Evolutionary conservation across 139 green algal genomes (phyloP).

Genomic region (Haematococcus lacustris): DNA sequence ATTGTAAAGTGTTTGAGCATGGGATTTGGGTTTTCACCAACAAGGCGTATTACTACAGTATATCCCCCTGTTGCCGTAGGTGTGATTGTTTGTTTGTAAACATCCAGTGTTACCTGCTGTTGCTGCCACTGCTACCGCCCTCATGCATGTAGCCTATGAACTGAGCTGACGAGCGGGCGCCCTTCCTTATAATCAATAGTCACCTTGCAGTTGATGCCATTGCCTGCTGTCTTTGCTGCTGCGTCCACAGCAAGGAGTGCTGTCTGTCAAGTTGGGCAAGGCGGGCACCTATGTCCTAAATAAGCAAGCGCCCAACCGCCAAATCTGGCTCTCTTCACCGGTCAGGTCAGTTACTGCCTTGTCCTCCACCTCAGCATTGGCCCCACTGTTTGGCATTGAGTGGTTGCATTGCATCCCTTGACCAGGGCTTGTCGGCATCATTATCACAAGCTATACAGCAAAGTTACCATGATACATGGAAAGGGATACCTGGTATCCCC

Average conservation of each 20-base stretch:
- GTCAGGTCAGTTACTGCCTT: constrained; percentile 49
- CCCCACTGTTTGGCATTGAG: background rate
- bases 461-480: too few species aligned
- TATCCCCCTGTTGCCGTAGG: background rate
- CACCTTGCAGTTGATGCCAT: background rate
- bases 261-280: constrained; percentile 68
- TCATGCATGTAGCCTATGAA: too few species aligned
- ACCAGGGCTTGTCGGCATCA: too few species aligned
- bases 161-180: too few species aligned
- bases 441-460: too few species aligned
- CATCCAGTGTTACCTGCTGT: too few species aligned
- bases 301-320: constrained; percentile 93
- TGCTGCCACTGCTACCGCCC: too few species aligned
- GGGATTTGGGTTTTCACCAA: too few species aligned
- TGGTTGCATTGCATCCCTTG: too few species aligned
- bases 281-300: constrained; percentile 94
- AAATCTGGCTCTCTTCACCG: constrained; percentile 95
- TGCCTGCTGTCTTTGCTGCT: background rate
- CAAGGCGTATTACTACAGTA: too few species aligned
- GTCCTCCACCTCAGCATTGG: background rate
- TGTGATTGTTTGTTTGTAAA: background rate
- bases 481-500: too few species aligned
- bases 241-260: constrained; percentile 65
- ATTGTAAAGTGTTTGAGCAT: too few species aligned
- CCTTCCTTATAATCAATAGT: background rate